Evolutionary conservation across 441 rosid species (phyloP).

Genomic region (Jatropha podagrica): DNA sequence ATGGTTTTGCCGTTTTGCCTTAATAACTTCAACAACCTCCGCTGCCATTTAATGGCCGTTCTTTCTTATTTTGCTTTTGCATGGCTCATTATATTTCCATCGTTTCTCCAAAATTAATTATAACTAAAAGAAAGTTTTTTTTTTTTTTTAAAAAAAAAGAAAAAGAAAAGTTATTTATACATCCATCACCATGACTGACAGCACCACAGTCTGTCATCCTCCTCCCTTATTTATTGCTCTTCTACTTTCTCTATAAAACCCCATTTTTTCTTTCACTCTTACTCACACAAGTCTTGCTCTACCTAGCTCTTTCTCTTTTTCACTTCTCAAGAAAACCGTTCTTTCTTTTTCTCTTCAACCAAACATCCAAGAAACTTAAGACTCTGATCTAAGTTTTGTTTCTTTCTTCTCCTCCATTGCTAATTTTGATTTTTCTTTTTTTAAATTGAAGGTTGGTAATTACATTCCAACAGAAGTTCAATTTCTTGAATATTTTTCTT

Average conservation of each 20-base stretch:
- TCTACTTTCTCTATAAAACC: background rate
- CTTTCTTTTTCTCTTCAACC: background rate
- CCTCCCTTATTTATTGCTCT: background rate
- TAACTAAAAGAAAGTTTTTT: too few species aligned
- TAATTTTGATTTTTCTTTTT: background rate
- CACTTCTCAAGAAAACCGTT: background rate
- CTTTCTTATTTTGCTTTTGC: background rate
- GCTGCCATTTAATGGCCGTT: slow-evolving; percentile 33
- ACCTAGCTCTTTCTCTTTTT: background rate
- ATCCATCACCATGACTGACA: background rate
- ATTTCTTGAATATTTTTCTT: background rate
- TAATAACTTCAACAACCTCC: slow-evolving; percentile 31
- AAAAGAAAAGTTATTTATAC: too few species aligned
- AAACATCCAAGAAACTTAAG: too few species aligned
- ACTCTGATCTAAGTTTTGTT: background rate
- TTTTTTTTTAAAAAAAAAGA: too few species aligned
- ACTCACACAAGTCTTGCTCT: background rate
- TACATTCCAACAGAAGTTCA: background rate
- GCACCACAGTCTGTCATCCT: background rate
- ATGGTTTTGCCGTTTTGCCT: background rate
- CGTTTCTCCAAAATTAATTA: background rate
- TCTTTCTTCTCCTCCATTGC: background rate
- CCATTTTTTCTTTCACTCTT: background rate
- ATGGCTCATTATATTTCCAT: background rate
- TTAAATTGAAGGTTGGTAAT: slow-evolving; percentile 4